Conservation (phyloP, 768 basidiomycete species). For the Ramaria sp. region DNA sequence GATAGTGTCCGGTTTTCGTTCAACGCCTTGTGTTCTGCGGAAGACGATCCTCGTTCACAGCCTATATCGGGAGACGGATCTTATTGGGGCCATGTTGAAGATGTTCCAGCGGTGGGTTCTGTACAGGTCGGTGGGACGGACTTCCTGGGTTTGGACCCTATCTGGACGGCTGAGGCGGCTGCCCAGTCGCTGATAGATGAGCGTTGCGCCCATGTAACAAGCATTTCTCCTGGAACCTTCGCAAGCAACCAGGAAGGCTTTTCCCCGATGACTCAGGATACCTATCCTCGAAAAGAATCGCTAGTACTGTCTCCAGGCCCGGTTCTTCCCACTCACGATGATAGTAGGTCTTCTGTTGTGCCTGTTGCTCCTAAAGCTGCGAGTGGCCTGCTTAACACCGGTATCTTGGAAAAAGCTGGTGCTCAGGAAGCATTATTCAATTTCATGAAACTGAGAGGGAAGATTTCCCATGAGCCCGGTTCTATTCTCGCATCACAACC, state of each 20-base stretch:
- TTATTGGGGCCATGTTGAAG: background rate
- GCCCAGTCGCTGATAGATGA: background rate
- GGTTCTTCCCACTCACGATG: background rate
- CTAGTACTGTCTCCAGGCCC: background rate
- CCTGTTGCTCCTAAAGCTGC: background rate
- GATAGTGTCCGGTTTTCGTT: background rate
- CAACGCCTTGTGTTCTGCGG: background rate
- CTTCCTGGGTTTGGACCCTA: background rate
- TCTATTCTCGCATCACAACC: background rate
- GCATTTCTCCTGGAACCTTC: too few relatives aligned
- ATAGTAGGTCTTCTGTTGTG: background rate
- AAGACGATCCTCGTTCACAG: background rate
- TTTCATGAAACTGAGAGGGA: constrained; percentile 1
- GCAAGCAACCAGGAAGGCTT: too few relatives aligned
- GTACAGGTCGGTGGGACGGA: background rate
- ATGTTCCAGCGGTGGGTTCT: background rate
- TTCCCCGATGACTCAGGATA: background rate
- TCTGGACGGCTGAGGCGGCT: background rate
- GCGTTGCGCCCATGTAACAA: too few relatives aligned
- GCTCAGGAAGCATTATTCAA: background rate
- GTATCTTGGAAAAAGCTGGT: background rate
- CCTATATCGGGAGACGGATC: background rate
- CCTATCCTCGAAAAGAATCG: background rate
- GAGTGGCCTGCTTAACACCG: background rate
- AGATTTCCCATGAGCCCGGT: background rate